Conservation (phyloP, 2,329 filamentous ascomycete genomes). For the Emmonsiellopsis sp. region DNA sequence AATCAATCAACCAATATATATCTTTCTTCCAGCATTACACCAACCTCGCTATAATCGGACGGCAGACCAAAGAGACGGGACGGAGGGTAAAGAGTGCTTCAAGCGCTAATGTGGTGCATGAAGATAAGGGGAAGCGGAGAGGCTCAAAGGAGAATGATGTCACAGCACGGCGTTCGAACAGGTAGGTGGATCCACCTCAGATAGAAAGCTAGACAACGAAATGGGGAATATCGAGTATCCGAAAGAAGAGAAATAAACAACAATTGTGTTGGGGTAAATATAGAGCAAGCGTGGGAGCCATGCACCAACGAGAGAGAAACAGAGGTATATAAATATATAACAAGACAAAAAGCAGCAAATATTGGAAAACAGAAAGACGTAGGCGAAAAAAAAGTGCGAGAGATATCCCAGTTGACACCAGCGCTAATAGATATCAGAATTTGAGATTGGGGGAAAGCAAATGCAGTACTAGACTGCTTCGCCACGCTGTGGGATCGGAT, state of each 20-base stretch:
- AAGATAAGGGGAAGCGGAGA: not conserved
- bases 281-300: not conserved
- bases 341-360: too few relatives aligned
- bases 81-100: not conserved
- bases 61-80: not conserved
- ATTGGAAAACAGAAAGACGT: not conserved
- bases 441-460: not conserved
- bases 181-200: not conserved
- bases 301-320: not conserved
- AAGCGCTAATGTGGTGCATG: not conserved
- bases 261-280: not conserved
- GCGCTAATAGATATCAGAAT: not conserved
- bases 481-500: not conserved
- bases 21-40: not conserved
- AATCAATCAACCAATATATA: not conserved
- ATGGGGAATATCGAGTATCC: not conserved
- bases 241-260: not conserved
- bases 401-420: constrained; percentile 1
- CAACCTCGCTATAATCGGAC: not conserved
- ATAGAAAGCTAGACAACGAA: not conserved
- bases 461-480: constrained; percentile 1
- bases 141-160: not conserved
- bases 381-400: not conserved
- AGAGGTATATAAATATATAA: not conserved
- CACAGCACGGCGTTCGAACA: not conserved